phyloP scores from a whole-genome alignment of 306 rosid genomes.

The Oxytropis ochrocephala region DNA sequence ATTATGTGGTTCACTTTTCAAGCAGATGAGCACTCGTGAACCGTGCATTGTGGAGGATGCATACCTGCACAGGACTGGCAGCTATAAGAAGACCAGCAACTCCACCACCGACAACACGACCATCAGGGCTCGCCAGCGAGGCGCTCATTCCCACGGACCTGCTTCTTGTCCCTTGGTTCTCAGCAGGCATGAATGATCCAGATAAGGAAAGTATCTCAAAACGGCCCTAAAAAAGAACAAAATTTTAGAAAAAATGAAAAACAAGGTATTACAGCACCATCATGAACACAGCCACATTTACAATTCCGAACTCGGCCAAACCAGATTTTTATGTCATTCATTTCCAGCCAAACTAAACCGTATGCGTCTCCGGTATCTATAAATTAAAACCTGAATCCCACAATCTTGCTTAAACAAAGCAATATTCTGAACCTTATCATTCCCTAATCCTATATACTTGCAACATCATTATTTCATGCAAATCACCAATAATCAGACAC shows the following conservation, averaged over 20 bases:
- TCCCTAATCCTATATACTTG: background rate
- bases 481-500: background rate
- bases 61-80: conserved; percentile 80
- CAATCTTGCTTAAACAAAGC: background rate
- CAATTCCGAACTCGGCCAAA: background rate
- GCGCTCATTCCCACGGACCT: conserved; percentile 77
- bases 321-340: background rate
- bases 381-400: background rate
- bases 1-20: background rate
- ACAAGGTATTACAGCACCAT: background rate
- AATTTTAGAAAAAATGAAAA: background rate
- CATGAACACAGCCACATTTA: background rate
- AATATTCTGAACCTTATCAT: too few relatives aligned
- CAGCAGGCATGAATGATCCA: conserved; percentile 76
- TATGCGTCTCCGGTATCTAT: background rate
- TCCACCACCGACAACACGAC: conserved; percentile 70
- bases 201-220: conserved; percentile 70
- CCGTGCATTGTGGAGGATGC: background rate
- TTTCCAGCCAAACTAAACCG: background rate
- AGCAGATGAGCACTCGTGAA: background rate
- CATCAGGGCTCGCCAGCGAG: conserved; percentile 66
- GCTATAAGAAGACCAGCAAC: conserved; percentile 75
- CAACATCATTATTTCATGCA: background rate
- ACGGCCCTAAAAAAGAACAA: conserved; percentile 55
- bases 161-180: conserved; percentile 67